Evolutionary conservation across 176 grass and related monocot species (phyloP), one percentile per base, ranked within the genome.

Genomic region (Musa beccarii): DNA sequence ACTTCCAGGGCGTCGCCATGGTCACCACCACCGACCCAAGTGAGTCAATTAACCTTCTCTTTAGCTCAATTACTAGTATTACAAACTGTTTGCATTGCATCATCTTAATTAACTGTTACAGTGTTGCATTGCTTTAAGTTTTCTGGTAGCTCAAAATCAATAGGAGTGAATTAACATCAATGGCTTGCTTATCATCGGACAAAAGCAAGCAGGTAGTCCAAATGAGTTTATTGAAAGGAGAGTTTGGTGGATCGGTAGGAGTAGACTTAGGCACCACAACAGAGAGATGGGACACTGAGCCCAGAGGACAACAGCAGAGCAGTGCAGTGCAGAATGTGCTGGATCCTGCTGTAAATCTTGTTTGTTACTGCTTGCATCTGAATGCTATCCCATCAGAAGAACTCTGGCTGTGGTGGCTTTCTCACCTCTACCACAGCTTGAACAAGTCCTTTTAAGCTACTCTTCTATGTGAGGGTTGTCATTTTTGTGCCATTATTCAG

Each of bases 21-120:
- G 79, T 99, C 91, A 94, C 91, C 79, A 94, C 95, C 74, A 87
- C 87, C 5, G 95, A 99, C 80, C 95, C 95, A 9, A 99, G 95
- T 99, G 75, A 92, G 88, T 89, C 34, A 69, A 23, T 83, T 49
- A 15, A 64, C 24, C 11, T 65, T 49, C 9, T 19, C 34, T 69
- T 43, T 43, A 43, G 34, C 34, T 43, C 34, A 43, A 43, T 43
- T 43, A 43, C 34, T 43, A 6, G 4, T 43, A 43, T 43, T 43
- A 43, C 34, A 2, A 34, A 54, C 7, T 25, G 2, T 21, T 34
- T 73, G 17, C 8, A 73, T 74, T 52, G 8, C 22, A 52, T 51
- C 2, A 53, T 51, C 2, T 10, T 52, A 2, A 11, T 73, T 5
- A 25, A 15, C 19, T 43, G 2, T 3, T 43, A 11, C 68, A 19